A percentile compares a stretch with the other conserved stretches of the same genome.
phyloP scores from a whole-genome alignment of 179 eudicot species.

The Sideroxylon spinosum region DNA sequence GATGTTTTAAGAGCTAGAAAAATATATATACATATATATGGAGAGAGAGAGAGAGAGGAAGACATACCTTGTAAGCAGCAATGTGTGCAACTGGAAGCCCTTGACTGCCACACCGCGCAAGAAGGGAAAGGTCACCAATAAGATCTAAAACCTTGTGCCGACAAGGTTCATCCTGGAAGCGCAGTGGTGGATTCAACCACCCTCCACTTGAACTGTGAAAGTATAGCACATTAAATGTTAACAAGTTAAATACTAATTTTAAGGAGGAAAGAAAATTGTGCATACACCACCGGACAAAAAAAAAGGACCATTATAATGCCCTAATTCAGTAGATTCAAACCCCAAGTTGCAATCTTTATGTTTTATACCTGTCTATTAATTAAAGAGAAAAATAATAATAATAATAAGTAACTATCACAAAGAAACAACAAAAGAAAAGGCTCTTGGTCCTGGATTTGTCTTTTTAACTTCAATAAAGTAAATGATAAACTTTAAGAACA shows the following conservation, averaged over 20 bases:
- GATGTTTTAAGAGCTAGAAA: too few relatives aligned
- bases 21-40: neutral
- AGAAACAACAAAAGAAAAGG: neutral
- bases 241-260: neutral
- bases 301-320: neutral
- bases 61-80: slow-evolving; percentile 71
- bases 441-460: neutral
- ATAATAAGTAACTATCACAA: neutral
- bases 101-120: slow-evolving; percentile 79
- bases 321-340: neutral
- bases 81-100: slow-evolving; percentile 83
- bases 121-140: slow-evolving; percentile 84
- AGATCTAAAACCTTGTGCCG: slow-evolving; percentile 93
- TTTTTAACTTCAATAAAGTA: neutral
- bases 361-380: too few relatives aligned
- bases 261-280: neutral
- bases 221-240: neutral
- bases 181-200: slow-evolving; percentile 80
- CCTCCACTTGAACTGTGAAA: slow-evolving; percentile 60
- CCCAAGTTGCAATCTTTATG: neutral
- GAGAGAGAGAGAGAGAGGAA: neutral
- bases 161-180: slow-evolving; percentile 73
- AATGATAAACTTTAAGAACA: neutral
- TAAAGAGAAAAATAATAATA: neutral
- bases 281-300: too few relatives aligned